Evolutionary conservation across 2,329 filamentous ascomycete species (phyloP).

Genomic region (Paecilomyces formosus): DNA sequence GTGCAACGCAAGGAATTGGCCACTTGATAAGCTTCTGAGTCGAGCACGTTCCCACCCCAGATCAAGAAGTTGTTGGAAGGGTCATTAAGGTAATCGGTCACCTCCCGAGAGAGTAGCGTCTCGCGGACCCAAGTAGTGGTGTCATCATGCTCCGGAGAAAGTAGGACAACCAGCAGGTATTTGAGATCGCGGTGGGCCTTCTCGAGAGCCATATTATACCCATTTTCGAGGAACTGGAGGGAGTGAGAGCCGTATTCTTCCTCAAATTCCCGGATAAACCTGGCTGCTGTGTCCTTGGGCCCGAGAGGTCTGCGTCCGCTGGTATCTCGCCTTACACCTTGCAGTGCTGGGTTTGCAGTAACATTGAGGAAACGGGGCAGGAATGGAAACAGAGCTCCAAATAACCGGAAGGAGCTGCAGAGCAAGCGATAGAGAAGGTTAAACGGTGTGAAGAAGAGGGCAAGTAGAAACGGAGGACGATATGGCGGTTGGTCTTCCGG

Average conservation of each 20-base stretch:
- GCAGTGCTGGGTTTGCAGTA: conserved; percentile 42
- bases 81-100: conserved; percentile 66
- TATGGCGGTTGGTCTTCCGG: conserved; percentile 57
- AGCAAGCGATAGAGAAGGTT: conserved; percentile 67
- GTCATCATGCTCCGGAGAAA: conserved; percentile 93
- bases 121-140: conserved; percentile 73
- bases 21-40: conserved; percentile 91
- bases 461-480: conserved; percentile 66
- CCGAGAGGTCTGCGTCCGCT: conserved; percentile 67
- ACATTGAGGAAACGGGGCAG: conserved; percentile 56
- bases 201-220: conserved; percentile 88
- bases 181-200: conserved; percentile 84
- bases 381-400: conserved; percentile 74
- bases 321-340: conserved; percentile 46
- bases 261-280: conserved; percentile 89
- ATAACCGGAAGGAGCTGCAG: conserved; percentile 58
- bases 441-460: conserved; percentile 74
- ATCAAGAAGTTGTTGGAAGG: conserved; percentile 72
- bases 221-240: conserved; percentile 76
- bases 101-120: conserved; percentile 69
- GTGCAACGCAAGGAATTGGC: conserved; percentile 79
- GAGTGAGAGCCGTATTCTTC: conserved; percentile 69
- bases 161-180: conserved; percentile 78
- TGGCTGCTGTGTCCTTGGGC: conserved; percentile 77
- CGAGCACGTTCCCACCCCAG: conserved; percentile 88